Evolutionary conservation across 352 stramenopile species (phyloP), one percentile per base, ranked within the genome.

Genomic region (Pythium myriotylum): DNA sequence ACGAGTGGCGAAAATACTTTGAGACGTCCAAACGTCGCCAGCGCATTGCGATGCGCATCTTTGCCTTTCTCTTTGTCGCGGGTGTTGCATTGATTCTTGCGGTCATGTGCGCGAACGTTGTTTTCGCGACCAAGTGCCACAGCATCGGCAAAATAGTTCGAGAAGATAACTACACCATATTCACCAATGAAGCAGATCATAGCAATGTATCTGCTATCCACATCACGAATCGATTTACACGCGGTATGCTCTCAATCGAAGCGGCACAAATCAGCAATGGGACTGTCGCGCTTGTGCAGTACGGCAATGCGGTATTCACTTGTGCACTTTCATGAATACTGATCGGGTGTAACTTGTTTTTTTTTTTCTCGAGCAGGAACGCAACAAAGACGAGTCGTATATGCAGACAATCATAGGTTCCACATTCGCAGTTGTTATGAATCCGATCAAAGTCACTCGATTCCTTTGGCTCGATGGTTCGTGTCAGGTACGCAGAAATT

Each of bases 11-110:
- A 2, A 50, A 73, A 41, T 66, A 75, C 33, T 93, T 91, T 40
- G 81, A 82, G 41, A 45, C 59, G 0, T 93, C 84, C 0, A 90
- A 85, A 46, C 77, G 78, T 2, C 73, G 70, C 7, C 81, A 91
- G 60, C 72, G 79, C 14, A 81, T 90, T 51, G 75, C 45, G 1
- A 91, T 93, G 81, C 76, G 78, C 24, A 37, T 91, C 17, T 65
- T 72, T 1, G 65, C 76, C 19, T 61, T 81, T 20, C 24, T 87
- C 3, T 76, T 84, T 41, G 41, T 81, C 10, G 47, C 90, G 2
- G 73, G 65, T 1, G 65, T 91, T 20, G 59, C 70, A 16, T 79
- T 91, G 42, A 79, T 93, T 69, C 99, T 99, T 66, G 97, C 94
- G 2, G 97, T 99, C 46, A 92, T 66, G 56, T 88, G 77, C 43